Evolutionary conservation across 2,329 filamentous ascomycete species (phyloP), one percentile per base, ranked within the genome.

Genomic region (Colletotrichum orchidophilum): DNA sequence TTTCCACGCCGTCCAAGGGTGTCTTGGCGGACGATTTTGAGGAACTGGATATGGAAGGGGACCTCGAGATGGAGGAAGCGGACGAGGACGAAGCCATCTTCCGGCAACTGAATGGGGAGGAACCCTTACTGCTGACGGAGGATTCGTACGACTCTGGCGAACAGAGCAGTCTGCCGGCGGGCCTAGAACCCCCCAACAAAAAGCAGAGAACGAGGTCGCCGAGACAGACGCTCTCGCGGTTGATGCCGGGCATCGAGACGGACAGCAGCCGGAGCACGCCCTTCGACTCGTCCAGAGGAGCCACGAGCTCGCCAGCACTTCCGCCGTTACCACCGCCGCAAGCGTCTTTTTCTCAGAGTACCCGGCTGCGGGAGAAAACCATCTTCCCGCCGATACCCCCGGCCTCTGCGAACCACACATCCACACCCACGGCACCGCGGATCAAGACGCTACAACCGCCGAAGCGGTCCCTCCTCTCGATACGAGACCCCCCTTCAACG

Each of bases 1-100:
- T 83, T 1, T 79, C 78, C 3, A 82, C 79, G 1, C 82, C 82
- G 2, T 75, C 77, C 1, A 83, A 84, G 73, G 72, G 73, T 1
- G 76, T 75, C 7, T 6, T 35, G 12, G 53, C 80, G 21, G 67
- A 73, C 13, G 80, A 79, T 1, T 80, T 81, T 12, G 78, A 33
- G 21, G 64, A 39, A n/a, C 15, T 57, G 0, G 78, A 80, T 29
- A 66, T 65, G 7, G 71, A 74, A 3, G 35, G 27, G 2, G 78
- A 81, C 3, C 63, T 70, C 3, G 78, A 74, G 7, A 77, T 79
- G 21, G 62, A 66, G 6, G 77, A 80, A 5, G 67, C 70, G 6
- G 78, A 74, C 12, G 78, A 80, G 18, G 66, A 72, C 8, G 58
- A 72, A 3, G 69, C 64, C 3, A 67, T 73, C 2, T 67, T 53